These are phyloP conservation scores for Lachancea waltii DNA, from an alignment of 805 yeast genomes.

Conservation along the genomic window DNA sequence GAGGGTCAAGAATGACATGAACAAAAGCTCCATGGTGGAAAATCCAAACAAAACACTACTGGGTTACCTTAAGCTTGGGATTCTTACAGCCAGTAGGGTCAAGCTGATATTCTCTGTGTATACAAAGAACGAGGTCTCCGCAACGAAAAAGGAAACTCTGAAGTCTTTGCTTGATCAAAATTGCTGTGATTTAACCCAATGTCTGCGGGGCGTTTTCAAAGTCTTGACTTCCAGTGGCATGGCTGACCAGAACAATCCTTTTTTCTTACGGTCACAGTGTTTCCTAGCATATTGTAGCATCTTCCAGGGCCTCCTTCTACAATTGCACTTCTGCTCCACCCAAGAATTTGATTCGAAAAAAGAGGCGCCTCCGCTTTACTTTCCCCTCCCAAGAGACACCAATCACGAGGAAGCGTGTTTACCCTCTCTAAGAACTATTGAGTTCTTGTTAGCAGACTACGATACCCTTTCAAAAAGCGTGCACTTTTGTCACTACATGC, in stretches of 20 bases:
- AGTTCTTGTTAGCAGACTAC: constrained; percentile 5
- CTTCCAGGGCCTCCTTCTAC: constrained; percentile 13
- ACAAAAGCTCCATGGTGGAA: neutral
- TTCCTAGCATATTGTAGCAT: constrained; percentile 14
- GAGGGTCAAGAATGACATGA: constrained; percentile 5
- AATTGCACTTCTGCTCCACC: constrained; percentile 11
- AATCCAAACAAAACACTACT: constrained; percentile 4
- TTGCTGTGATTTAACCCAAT: constrained; percentile 8
- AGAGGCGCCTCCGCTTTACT: neutral
- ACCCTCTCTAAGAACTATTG: neutral
- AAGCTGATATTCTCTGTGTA: constrained; percentile 11
- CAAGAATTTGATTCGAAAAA: neutral
- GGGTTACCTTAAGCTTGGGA: constrained; percentile 10
- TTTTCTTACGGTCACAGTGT: constrained; percentile 9
- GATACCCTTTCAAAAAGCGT: constrained; percentile 9
- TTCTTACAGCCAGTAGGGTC: constrained; percentile 10
- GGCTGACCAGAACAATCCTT: constrained; percentile 6
- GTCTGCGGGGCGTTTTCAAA: constrained; percentile 8
- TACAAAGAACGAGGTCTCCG: constrained; percentile 10
- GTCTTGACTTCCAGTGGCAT: constrained; percentile 5
- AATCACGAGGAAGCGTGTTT: neutral
- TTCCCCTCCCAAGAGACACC: neutral
- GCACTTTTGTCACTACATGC: constrained; percentile 10
- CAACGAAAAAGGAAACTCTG: too few relatives aligned
- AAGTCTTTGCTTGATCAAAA: constrained; percentile 11